Percentiles rank a stretch among this genome's conserved stretches.
Conservation (phyloP, 1,139 yeast genomes). For the Geotrichum histeridarum region DNA sequence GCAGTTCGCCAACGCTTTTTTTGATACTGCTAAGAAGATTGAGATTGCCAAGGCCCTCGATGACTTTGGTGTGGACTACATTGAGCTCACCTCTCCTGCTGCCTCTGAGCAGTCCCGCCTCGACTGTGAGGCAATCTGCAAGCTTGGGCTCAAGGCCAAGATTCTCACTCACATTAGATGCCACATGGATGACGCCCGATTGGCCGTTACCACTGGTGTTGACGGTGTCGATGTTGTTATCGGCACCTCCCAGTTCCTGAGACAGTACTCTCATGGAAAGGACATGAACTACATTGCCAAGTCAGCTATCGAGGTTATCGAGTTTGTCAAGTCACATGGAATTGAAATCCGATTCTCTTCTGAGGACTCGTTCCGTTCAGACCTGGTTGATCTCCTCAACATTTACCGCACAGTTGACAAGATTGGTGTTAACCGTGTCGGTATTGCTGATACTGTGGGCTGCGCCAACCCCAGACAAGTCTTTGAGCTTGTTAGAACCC, state of each 20-base stretch:
- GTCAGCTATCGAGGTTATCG: conserved; percentile 93
- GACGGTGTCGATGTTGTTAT: conserved; percentile 98
- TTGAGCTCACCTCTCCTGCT: conserved; percentile 95
- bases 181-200: conserved; percentile 97
- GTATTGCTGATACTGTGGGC: conserved; percentile 98
- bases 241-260: conserved; percentile 92
- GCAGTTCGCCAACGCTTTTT: conserved; percentile 96
- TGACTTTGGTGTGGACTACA: conserved; percentile 96
- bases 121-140: conserved; percentile 98
- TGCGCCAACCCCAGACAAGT: conserved; percentile 99
- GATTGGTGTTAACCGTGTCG: conserved; percentile 97
- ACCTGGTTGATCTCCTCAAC: conserved; percentile 88
- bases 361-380: conserved; percentile 96
- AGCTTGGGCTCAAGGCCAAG: conserved; percentile 92
- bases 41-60: conserved; percentile 96
- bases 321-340: conserved; percentile 94
- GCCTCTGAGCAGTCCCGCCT: conserved; percentile 89
- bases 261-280: conserved; percentile 95
- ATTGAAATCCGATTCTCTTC: conserved; percentile 95
- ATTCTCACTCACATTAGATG: conserved; percentile 89
- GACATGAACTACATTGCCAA: conserved; percentile 98
- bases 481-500: conserved; percentile 89
- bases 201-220: conserved; percentile 96
- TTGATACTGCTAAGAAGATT: conserved; percentile 89
- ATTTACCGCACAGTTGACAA: conserved; percentile 95